Percentiles rank a stretch among this genome's conserved stretches.
phyloP scores from a whole-genome alignment of 805 yeast species.

The Kockiozyma suomiensis region DNA sequence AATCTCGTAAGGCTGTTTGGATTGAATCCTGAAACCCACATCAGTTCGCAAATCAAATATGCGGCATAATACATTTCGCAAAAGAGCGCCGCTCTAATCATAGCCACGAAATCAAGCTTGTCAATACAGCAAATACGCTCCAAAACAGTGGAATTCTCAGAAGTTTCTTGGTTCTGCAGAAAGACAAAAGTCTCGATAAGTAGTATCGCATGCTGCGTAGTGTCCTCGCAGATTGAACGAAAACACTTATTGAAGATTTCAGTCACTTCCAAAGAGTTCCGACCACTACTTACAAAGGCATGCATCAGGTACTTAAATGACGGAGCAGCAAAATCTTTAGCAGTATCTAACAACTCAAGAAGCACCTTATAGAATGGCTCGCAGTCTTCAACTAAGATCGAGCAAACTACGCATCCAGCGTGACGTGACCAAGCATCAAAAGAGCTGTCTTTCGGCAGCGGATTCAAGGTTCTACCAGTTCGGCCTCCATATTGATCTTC shows the following conservation, averaged over 20 bases:
- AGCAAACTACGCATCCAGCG: not conserved
- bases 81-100: conserved; percentile 36
- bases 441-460: not conserved
- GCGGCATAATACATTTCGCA: conserved; percentile 42
- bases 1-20: conserved; percentile 18
- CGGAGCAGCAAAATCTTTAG: conserved; percentile 13
- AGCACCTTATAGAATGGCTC: conserved; percentile 1
- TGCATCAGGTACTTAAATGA: conserved; percentile 13
- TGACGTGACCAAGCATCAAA: conserved; percentile 11
- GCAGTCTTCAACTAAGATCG: not conserved
- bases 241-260: conserved; percentile 12
- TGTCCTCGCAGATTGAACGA: conserved; percentile 2
- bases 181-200: conserved; percentile 25
- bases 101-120: conserved; percentile 30
- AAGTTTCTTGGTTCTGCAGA: conserved; percentile 17
- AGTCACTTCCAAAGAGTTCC: conserved; percentile 2
- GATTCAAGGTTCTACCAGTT: no score
- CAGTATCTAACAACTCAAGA: not conserved
- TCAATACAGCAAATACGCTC: conserved; percentile 32
- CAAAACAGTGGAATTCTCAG: conserved; percentile 21
- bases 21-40: conserved; percentile 37
- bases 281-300: not conserved
- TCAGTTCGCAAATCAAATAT: conserved; percentile 39
- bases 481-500: not conserved
- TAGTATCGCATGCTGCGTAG: conserved; percentile 16